phyloP scores from a whole-genome alignment of 202 grass and related monocot species.

The Dendrocalamus latiflorus region DNA sequence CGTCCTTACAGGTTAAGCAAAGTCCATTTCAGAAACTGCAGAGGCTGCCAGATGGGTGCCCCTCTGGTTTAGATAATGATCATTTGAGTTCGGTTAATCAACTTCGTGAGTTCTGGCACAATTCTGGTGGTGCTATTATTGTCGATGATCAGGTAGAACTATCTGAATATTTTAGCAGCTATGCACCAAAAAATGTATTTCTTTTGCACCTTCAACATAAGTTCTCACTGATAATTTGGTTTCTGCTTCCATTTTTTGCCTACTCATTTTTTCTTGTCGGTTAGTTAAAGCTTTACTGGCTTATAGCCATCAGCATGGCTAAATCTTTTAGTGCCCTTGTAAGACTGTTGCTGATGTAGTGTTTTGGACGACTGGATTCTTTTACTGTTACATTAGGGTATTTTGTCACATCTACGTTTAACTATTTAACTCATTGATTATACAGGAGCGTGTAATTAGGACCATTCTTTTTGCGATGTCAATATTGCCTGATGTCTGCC shows the following conservation, averaged over 20 bases:
- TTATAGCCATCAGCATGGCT: no score
- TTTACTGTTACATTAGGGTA: not conserved
- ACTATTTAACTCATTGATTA: constrained; percentile 9
- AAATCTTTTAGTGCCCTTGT: no score
- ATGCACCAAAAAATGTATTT: not conserved
- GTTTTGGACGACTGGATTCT: no score
- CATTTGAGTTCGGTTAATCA: constrained; percentile 63
- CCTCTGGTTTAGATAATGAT: constrained; percentile 51
- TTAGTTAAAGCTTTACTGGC: no score
- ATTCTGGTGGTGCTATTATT: constrained; percentile 57
- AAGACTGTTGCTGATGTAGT: no score
- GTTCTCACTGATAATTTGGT: not conserved
- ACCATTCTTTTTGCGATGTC: constrained; percentile 68
- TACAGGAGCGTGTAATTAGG: constrained; percentile 82
- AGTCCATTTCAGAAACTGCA: constrained; percentile 47
- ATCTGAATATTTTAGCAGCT: constrained; percentile 12
- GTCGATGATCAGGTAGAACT: constrained; percentile 68
- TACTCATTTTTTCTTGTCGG: no score
- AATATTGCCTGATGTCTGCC: constrained; percentile 50
- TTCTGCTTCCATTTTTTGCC: no score
- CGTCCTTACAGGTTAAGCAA: constrained; percentile 46
- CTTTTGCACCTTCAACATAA: not conserved
- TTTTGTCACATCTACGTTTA: not conserved
- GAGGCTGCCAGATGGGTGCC: constrained; percentile 59
- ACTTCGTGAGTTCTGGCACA: constrained; percentile 81